Evolutionary conservation across 1,139 yeast genomes (phyloP).

Genomic region (Wickerhamomyces sp.): DNA sequence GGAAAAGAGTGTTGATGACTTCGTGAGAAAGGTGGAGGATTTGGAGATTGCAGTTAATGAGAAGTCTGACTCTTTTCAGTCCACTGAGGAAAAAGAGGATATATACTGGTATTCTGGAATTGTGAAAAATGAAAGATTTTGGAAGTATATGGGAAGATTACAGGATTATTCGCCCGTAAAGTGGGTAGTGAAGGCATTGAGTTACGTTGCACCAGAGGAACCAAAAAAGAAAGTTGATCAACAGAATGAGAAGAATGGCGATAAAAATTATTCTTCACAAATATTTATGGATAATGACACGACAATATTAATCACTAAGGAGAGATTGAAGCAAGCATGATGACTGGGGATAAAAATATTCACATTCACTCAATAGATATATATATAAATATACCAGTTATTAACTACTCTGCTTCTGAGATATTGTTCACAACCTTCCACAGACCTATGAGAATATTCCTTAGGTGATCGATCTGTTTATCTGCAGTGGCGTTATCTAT

Average conservation of each 20-base stretch:
- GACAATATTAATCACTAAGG: too few relatives aligned
- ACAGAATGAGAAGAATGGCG: too few relatives aligned
- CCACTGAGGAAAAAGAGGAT: constrained; percentile 31
- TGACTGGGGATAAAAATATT: too few relatives aligned
- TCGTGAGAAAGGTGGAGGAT: constrained; percentile 37
- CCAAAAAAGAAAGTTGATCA: too few relatives aligned
- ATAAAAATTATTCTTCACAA: too few relatives aligned
- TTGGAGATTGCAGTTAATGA: constrained; percentile 25
- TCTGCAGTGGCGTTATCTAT: not conserved
- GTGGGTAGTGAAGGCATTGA: constrained; percentile 1
- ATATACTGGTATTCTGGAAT: constrained; percentile 11
- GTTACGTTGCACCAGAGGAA: too few relatives aligned
- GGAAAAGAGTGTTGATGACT: constrained; percentile 60
- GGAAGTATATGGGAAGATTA: constrained; percentile 3
- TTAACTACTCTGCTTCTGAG: too few relatives aligned
- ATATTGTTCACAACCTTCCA: not conserved
- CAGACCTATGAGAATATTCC: not conserved
- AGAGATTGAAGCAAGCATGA: too few relatives aligned
- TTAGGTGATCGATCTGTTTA: not conserved
- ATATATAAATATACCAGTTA: too few relatives aligned
- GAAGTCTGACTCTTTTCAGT: constrained; percentile 4
- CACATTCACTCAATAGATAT: too few relatives aligned
- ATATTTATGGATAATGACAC: too few relatives aligned
- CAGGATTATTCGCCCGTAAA: constrained; percentile 3
- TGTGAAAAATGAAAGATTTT: constrained; percentile 4